Conservation (phyloP, 1,139 yeast species). For the Kodamaea arcana region DNA sequence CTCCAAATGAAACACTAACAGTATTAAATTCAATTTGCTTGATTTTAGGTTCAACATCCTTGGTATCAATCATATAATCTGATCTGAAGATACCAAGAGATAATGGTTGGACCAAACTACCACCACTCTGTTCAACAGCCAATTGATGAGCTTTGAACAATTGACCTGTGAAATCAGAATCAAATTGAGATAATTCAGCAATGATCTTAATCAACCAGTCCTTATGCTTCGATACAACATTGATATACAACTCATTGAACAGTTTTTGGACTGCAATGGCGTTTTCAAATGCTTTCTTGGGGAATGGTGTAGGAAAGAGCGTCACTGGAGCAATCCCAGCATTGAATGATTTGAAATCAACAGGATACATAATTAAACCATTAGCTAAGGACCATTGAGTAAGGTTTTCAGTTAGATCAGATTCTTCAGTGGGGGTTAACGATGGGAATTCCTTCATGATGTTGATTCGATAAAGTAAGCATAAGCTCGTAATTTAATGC, state of each 20-base stretch:
- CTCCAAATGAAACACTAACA: constrained; percentile 93
- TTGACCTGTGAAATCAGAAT: constrained; percentile 76
- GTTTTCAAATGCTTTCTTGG: constrained; percentile 57
- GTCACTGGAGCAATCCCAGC: constrained; percentile 83
- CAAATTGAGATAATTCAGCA: constrained; percentile 53
- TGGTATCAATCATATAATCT: constrained; percentile 73
- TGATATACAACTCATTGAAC: constrained; percentile 73
- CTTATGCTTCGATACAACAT: constrained; percentile 48
- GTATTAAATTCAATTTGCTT: constrained; percentile 97
- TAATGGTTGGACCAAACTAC: constrained; percentile 51
- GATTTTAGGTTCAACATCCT: constrained; percentile 39
- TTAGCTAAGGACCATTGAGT: constrained; percentile 76
- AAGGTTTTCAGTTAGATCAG: constrained; percentile 37
- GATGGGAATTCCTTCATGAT: constrained; percentile 27
- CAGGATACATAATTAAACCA: constrained; percentile 78
- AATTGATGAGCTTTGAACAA: constrained; percentile 56
- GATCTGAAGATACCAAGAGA: constrained; percentile 85
- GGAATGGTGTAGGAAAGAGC: constrained; percentile 85
- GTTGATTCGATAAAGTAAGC: background rate
- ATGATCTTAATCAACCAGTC: constrained; percentile 62
- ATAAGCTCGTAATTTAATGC: background rate
- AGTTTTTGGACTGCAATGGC: constrained; percentile 65
- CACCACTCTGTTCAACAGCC: constrained; percentile 39
- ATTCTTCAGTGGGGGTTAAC: constrained; percentile 24
- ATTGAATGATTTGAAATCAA: constrained; percentile 40